Percentiles rank a stretch among this genome's conserved stretches.
phyloP scores from a whole-genome alignment of 2,329 filamentous ascomycete species.

The Aureobasidium sp. region DNA sequence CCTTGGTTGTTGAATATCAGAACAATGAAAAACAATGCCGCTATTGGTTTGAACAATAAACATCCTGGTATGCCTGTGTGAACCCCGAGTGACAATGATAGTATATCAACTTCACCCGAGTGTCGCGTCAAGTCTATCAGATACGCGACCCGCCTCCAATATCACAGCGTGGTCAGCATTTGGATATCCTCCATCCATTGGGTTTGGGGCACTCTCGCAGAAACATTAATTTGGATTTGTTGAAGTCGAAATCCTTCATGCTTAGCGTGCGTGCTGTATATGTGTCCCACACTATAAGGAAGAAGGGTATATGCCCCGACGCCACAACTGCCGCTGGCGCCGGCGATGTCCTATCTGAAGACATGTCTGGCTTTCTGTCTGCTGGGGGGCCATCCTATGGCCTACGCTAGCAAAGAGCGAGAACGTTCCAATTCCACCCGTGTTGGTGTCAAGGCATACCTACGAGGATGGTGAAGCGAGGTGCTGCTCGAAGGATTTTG shows the following conservation, averaged over 20 bases:
- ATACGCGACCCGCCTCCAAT: background rate
- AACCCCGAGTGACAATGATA: background rate
- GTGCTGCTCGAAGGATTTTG: no score
- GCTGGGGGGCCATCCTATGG: no score
- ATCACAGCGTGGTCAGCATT: background rate
- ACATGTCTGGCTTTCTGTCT: no score
- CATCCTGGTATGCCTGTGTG: background rate
- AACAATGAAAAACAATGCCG: background rate
- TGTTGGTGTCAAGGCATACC: no score
- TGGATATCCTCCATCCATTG: background rate
- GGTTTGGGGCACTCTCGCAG: background rate
- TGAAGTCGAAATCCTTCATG: background rate
- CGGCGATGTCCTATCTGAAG: no score
- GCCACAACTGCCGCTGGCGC: no score
- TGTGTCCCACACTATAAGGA: no score
- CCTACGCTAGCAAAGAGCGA: no score
- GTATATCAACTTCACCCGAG: background rate
- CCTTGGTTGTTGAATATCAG: background rate
- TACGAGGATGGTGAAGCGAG: no score
- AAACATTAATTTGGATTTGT: background rate
- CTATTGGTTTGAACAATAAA: background rate
- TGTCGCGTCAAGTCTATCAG: background rate
- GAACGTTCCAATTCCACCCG: no score
- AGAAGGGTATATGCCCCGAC: no score
- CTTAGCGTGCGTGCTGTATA: background rate